These are phyloP conservation scores for Plantago major DNA, from an alignment of 257 asterid genomes.

Conservation along the genomic window DNA sequence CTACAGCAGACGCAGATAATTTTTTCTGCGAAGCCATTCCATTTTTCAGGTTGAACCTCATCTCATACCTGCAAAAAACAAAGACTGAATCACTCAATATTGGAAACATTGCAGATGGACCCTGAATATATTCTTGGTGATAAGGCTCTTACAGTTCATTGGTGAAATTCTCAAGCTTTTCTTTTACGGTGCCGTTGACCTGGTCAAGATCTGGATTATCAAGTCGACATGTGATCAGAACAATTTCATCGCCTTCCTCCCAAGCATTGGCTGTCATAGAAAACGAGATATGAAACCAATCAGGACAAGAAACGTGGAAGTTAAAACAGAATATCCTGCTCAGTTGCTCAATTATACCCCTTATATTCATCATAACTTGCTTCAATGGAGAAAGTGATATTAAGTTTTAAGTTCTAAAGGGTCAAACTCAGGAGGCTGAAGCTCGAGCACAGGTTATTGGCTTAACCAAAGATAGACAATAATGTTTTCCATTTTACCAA, in stretches of 20 bases:
- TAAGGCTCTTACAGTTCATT: constrained; percentile 71
- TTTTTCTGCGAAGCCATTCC: constrained; percentile 83
- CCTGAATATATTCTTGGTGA: not conserved
- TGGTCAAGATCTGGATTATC: constrained; percentile 71
- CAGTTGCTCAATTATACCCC: no score
- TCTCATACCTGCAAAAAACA: constrained; percentile 63
- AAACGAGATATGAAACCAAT: not conserved
- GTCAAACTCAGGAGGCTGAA: no score
- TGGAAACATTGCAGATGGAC: constrained; percentile 12
- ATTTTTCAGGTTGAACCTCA: constrained; percentile 91
- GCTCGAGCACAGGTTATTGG: no score
- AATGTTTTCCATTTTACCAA: not conserved
- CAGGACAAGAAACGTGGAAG: constrained; percentile 1
- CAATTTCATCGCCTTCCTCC: constrained; percentile 99
- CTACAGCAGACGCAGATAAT: constrained; percentile 81
- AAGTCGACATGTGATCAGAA: constrained; percentile 84
- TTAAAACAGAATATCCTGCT: not conserved
- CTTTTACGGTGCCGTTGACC: constrained; percentile 59
- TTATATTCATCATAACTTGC: no score
- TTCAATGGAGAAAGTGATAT: no score
- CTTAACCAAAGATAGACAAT: no score
- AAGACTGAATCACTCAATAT: constrained; percentile 9
- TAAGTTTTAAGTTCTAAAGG: no score
- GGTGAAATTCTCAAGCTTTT: constrained; percentile 67
- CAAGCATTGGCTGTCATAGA: constrained; percentile 85